phyloP scores from a whole-genome alignment of 2,329 filamentous ascomycete genomes.

The Trichoderma arundinaceum region DNA sequence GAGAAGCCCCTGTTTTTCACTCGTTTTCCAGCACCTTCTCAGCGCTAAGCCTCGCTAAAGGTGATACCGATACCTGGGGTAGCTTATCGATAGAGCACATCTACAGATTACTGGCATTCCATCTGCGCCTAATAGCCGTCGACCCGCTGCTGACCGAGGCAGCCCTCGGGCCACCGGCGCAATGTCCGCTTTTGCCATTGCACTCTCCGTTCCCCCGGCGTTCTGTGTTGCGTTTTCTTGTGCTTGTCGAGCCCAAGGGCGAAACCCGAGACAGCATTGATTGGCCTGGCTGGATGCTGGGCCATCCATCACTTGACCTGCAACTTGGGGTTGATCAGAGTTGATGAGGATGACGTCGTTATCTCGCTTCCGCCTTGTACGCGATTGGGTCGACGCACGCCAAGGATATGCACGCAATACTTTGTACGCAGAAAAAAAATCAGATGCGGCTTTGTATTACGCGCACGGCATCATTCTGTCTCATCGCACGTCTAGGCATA shows the following conservation, averaged over 20 bases:
- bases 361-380: neutral
- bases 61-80: conserved; percentile 8
- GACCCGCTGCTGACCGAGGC: conserved; percentile 26
- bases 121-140: neutral
- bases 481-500: neutral
- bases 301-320: neutral
- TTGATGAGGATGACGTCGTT: conserved; percentile 13
- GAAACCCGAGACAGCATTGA: neutral
- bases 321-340: neutral
- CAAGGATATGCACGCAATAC: conserved; percentile 1
- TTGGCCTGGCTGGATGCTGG: neutral
- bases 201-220: conserved; percentile 19
- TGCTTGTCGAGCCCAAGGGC: neutral
- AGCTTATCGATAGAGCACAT: conserved; percentile 11
- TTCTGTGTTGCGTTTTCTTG: neutral
- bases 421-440: neutral
- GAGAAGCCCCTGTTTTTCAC: conserved; percentile 23
- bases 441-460: neutral
- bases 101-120: neutral
- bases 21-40: conserved; percentile 8
- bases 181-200: neutral
- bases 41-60: conserved; percentile 25
- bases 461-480: conserved; percentile 13
- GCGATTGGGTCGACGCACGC: neutral
- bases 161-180: conserved; percentile 18